Evolutionary conservation across 2,329 filamentous ascomycete genomes (phyloP).

Genomic region (Geosmithia putterillii): DNA sequence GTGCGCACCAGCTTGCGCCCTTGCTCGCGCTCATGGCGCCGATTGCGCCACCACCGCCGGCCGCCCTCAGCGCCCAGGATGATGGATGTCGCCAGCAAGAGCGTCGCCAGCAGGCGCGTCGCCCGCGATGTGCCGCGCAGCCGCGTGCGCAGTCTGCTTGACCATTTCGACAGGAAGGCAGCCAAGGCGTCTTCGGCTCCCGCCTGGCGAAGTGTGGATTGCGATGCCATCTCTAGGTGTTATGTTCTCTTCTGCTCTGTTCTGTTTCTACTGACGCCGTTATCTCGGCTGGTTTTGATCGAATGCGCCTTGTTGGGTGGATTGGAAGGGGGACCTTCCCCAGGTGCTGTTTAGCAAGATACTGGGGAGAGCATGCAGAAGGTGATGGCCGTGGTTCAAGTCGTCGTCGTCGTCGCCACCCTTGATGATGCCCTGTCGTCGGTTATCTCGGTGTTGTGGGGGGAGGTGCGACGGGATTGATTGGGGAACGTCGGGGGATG

Average conservation of each 20-base stretch:
- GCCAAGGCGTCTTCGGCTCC: slow-evolving; percentile 55
- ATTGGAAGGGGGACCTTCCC: too few species aligned
- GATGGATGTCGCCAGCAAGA: slow-evolving; percentile 67
- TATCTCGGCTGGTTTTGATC: too few species aligned
- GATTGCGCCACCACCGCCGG: slow-evolving; percentile 63
- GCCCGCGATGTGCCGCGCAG: slow-evolving; percentile 55
- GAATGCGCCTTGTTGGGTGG: too few species aligned
- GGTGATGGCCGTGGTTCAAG: too few species aligned
- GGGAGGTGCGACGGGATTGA: not conserved
- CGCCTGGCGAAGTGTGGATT: slow-evolving; percentile 67
- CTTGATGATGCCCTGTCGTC: too few species aligned
- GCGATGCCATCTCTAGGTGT: slow-evolving; percentile 63
- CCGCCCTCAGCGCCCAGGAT: slow-evolving; percentile 67
- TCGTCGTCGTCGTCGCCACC: not conserved
- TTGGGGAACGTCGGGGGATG: not conserved
- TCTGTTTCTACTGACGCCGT: too few species aligned
- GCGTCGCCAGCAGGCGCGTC: slow-evolving; percentile 61
- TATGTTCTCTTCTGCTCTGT: not conserved
- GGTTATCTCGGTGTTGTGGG: too few species aligned
- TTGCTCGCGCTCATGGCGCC: slow-evolving; percentile 67
- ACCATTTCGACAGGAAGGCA: slow-evolving; percentile 49
- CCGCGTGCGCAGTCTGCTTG: slow-evolving; percentile 34
- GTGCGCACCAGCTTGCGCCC: slow-evolving; percentile 71
- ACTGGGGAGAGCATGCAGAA: too few species aligned
- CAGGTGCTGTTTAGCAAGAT: too few species aligned